Evolutionary conservation across 495 filamentous ascomycete genomes (phyloP).

Genomic region (Podospora sp.): DNA sequence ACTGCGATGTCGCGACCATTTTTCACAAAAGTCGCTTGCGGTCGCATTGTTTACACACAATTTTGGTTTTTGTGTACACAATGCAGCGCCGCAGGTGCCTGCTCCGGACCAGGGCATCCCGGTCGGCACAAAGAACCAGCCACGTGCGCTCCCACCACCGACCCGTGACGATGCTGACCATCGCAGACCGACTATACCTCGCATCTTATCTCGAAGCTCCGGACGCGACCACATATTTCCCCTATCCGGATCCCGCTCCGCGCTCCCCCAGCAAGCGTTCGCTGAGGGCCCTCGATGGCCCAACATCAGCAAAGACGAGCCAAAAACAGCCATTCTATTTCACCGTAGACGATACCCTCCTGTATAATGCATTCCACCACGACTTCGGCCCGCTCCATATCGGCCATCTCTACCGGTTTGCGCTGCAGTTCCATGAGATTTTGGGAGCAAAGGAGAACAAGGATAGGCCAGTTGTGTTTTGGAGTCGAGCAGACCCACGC

Average conservation of each 20-base stretch:
- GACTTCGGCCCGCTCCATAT: constrained; percentile 98
- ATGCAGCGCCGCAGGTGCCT: constrained; percentile 2
- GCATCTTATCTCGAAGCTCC: constrained; percentile 87
- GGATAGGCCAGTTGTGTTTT: constrained; percentile 87
- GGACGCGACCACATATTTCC: constrained; percentile 79
- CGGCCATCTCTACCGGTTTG: constrained; percentile 94
- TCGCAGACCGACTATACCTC: constrained; percentile 87
- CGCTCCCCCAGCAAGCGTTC: constrained; percentile 74
- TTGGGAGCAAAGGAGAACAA: constrained; percentile 79
- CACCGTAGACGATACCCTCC: constrained; percentile 85
- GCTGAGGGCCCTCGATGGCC: constrained; percentile 61
- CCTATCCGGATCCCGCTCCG: constrained; percentile 65
- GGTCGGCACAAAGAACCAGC: background rate
- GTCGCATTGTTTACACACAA: constrained; percentile 8
- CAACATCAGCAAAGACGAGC: constrained; percentile 44
- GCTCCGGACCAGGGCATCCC: background rate
- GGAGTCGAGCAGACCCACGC: constrained; percentile 86
- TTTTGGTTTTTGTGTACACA: constrained; percentile 15
- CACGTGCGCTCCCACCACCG: too few relatives aligned
- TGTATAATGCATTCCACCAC: constrained; percentile 98
- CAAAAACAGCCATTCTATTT: constrained; percentile 81
- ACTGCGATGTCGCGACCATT: background rate
- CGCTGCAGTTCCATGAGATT: constrained; percentile 91
- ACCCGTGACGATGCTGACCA: constrained; percentile 36
- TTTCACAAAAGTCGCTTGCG: background rate